Base-by-base conservation (phyloP, 1,139 yeast species). In the Magnusiomyces tetraspermus region DNA sequence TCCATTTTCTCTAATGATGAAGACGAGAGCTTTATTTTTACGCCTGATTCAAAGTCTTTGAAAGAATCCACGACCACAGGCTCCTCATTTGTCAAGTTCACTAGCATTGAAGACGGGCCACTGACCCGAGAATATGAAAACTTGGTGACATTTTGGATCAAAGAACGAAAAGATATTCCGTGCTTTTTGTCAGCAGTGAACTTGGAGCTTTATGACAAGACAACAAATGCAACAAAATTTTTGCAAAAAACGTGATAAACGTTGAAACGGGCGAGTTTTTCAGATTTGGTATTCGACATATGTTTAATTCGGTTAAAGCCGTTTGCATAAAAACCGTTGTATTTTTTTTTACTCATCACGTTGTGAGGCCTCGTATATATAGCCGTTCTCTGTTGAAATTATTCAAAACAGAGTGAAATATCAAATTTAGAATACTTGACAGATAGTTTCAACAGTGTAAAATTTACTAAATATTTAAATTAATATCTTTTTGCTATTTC, bases 171-270 rank as follows among this genome's bases (percentile, higher is more conserved):
- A 44, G 89, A 86, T 60, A 79, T 87, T 24, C 87, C 95, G 0
- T 85, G 95, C 60, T 84, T 88, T 61, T 70, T 89, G 53, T 83
- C 94, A 53, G 89, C 94, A 0, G 71, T 88, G 57, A 85, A 82
- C 51, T 70, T 88, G 54, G 83, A 78, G 60, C 68, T 86, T 26
- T 82, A 79, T 67, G 83, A 80, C 44, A 57, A 60, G 42, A 61
- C 63, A 15, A 59, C 63, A 22, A 60, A 60, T 46, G 64, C 64
- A 8, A 55, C 56, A 4, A 51, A 61, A 15, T 46, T 52, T 41
- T 52, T 28, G 11, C 11, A 11, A 28, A 28, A 28, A 28, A 28
- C 31, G 11, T 8, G 31, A 28, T 8, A 8, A 11, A 28, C 11
- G 31, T 8, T 28, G 6, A 28, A 8, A 28, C n/a, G n/a, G n/a